These are phyloP conservation scores for Adansonia madagascariensis DNA, from an alignment of 441 rosid genomes.

Conservation along the genomic window DNA sequence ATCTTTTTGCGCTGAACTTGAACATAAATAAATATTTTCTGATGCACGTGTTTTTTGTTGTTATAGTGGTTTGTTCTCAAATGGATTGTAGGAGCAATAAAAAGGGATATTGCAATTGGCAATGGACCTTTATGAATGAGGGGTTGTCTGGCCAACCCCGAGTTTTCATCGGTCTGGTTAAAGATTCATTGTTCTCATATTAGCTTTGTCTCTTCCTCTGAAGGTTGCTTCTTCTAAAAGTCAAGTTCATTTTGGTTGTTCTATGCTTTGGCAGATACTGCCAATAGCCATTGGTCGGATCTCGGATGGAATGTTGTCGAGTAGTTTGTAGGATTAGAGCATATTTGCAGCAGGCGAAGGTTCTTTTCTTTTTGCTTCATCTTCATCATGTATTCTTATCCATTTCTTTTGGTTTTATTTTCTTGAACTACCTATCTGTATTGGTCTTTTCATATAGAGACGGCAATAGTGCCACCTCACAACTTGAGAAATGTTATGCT, in stretches of 20 bases:
- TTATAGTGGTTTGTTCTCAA: conserved; percentile 65
- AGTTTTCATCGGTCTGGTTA: conserved; percentile 12
- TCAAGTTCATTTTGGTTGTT: background rate
- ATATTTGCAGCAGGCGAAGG: background rate
- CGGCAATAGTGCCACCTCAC: background rate
- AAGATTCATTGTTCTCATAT: background rate
- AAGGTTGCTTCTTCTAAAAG: background rate
- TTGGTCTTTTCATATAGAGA: background rate
- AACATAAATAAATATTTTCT: background rate
- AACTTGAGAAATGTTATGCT: too few species aligned
- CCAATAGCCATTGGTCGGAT: background rate
- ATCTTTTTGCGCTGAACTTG: conserved; percentile 13
- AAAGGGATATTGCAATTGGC: conserved; percentile 56
- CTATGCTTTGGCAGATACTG: background rate
- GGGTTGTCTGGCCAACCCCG: background rate
- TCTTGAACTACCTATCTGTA: background rate
- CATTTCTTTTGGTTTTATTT: background rate
- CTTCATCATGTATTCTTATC: background rate
- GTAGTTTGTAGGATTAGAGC: background rate
- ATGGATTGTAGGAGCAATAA: conserved; percentile 68
- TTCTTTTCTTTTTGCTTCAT: background rate
- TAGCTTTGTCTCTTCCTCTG: background rate
- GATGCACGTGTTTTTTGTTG: background rate
- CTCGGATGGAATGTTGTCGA: background rate
- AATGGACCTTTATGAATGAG: conserved; percentile 45